These are phyloP conservation scores for Cercophora samala DNA, from an alignment of 495 filamentous ascomycete species.

Conservation along the genomic window DNA sequence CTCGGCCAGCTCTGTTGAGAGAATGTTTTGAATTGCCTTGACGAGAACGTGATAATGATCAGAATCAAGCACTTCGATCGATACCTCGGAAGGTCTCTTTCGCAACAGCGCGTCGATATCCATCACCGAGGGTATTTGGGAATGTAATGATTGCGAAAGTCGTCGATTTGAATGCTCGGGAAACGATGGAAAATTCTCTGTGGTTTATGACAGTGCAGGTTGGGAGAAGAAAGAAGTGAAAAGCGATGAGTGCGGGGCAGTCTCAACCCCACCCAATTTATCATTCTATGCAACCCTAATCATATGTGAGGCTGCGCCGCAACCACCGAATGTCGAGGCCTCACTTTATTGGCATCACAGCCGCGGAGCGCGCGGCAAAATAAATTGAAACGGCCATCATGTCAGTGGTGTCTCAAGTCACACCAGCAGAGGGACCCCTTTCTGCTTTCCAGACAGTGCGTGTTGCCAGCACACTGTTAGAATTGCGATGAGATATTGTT, in stretches of 20 bases:
- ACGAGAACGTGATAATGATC: conserved; percentile 2
- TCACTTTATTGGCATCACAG: neutral
- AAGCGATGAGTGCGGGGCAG: neutral
- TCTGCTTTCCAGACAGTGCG: too few relatives aligned
- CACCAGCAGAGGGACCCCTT: too few relatives aligned
- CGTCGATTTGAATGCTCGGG: neutral
- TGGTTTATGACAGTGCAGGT: neutral
- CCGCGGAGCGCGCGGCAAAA: neutral
- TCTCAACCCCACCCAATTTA: neutral
- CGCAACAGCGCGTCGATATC: neutral
- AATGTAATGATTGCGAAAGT: neutral
- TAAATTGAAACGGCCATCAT: too few relatives aligned
- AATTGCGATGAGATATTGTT: neutral
- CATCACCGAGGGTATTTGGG: neutral
- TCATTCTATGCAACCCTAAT: neutral
- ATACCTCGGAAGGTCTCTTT: neutral
- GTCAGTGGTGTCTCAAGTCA: neutral
- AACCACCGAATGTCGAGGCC: neutral
- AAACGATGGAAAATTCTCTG: neutral
- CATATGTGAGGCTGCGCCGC: neutral
- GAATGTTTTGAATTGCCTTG: conserved; percentile 7
- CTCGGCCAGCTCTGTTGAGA: conserved; percentile 3
- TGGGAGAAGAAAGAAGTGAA: neutral
- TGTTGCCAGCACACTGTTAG: too few relatives aligned
- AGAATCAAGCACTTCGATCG: neutral